Evolutionary conservation across 768 basidiomycete species (phyloP).

Genomic region (Gyrodon lividus): DNA sequence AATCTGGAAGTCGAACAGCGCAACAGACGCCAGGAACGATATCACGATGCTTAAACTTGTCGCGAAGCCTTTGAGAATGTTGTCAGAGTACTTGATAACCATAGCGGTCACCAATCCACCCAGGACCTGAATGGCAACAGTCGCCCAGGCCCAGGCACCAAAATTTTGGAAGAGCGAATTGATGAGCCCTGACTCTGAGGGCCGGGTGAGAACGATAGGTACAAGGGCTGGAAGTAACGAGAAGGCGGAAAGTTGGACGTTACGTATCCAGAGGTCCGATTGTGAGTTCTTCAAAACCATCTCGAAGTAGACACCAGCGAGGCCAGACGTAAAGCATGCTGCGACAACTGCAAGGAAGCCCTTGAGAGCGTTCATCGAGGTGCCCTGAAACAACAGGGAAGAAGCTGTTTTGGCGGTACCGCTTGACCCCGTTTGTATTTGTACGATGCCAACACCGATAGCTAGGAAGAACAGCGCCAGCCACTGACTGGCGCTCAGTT

Average conservation of each 20-base stretch:
- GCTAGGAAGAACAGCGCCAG: constrained; percentile 80
- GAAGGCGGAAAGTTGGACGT: constrained; percentile 93
- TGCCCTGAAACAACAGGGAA: constrained; percentile 33
- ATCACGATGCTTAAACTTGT: constrained; percentile 93
- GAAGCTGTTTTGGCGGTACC: constrained; percentile 27
- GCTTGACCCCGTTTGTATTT: constrained; percentile 58
- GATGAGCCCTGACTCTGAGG: constrained; percentile 39
- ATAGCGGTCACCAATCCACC: constrained; percentile 92
- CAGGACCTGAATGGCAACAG: constrained; percentile 82
- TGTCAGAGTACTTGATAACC: constrained; percentile 93
- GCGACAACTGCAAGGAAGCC: constrained; percentile 89
- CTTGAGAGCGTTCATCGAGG: constrained; percentile 75
- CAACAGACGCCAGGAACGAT: constrained; percentile 89
- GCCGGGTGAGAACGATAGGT: constrained; percentile 64
- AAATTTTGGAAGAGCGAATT: constrained; percentile 77
- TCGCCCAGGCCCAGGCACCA: constrained; percentile 88
- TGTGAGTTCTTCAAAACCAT: constrained; percentile 92
- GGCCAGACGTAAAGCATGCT: constrained; percentile 93
- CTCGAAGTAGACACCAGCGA: constrained; percentile 98
- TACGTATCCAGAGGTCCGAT: constrained; percentile 93
- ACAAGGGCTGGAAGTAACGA: constrained; percentile 85
- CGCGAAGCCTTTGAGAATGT: constrained; percentile 92
- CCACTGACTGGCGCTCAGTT: constrained; percentile 78
- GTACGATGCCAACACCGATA: constrained; percentile 86
- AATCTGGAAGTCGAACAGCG: constrained; percentile 86